phyloP scores from a whole-genome alignment of 345 rosid species.

The Corchorus capsularis region DNA sequence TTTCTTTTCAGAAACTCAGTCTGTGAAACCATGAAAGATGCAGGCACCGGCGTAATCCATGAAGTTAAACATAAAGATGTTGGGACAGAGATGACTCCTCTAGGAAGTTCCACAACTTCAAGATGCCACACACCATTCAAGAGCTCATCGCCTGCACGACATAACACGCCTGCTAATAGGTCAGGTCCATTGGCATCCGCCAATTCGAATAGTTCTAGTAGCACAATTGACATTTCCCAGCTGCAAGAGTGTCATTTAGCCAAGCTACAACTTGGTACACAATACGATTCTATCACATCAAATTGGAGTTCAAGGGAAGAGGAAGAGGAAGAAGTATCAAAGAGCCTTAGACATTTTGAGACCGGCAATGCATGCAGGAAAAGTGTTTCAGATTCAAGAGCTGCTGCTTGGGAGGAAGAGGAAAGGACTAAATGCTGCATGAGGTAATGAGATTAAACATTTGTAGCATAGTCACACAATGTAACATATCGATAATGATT shows the following conservation, averaged over 20 bases:
- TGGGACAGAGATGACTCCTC: conserved; percentile 95
- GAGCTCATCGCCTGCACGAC: conserved; percentile 78
- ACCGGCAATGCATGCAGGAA: conserved; percentile 45
- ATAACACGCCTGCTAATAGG: conserved; percentile 86
- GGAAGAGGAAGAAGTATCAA: conserved; percentile 86
- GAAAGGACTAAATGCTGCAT: conserved; percentile 81
- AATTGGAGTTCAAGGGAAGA: conserved; percentile 95
- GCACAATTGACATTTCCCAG: conserved; percentile 62
- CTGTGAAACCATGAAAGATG: conserved; percentile 49
- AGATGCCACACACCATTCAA: conserved; percentile 79
- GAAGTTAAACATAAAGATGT: conserved; percentile 65
- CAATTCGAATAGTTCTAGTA: conserved; percentile 30
- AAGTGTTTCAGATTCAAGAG: conserved; percentile 63
- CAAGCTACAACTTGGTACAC: conserved; percentile 65
- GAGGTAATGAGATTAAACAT: conserved; percentile 45
- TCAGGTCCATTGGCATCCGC: conserved; percentile 74
- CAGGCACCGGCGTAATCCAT: conserved; percentile 45
- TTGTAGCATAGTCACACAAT: neutral
- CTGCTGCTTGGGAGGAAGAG: conserved; percentile 76
- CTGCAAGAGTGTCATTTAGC: conserved; percentile 68
- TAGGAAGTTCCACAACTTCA: conserved; percentile 78
- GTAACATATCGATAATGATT: conserved; percentile 1
- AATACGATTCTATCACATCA: conserved; percentile 57
- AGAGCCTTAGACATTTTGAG: conserved; percentile 81
- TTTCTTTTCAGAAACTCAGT: conserved; percentile 65